Base-by-base conservation (phyloP, 768 basidiomycete species). In the Pleurotus sapidus region DNA sequence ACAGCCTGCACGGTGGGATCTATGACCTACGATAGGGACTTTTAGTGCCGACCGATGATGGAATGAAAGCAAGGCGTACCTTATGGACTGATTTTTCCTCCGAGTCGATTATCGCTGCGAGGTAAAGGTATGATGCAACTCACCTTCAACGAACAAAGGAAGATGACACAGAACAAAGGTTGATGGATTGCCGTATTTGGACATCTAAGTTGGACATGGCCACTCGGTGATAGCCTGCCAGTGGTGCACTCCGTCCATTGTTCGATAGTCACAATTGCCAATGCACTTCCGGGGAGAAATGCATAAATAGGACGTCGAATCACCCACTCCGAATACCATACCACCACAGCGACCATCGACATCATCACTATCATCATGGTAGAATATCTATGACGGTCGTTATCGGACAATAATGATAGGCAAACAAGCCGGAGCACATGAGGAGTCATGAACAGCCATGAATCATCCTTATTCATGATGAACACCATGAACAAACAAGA, bases 1-100 rank as follows among this genome's bases (percentile, higher is more conserved):
- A 54, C 51, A 42, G 51, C 51, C 40, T 54, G 20, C 37, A 54
- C 51, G n/a, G 42, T 54, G 39, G 17, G 51, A 54, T 54, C 39
- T n/a, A 53, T 53, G 51, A 53, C 38, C 40, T 53, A n/a, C 3
- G 20, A 20, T 20, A 20, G 20, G 20, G 20, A 20, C 20, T 20
- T 20, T 34, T 34, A 11, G 30, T 11, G 30, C 9, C 49, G 23
- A 27, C 5, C 34, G 49, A 14, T 9, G 34, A 7, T n/a, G 30
- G 49, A 17, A 50, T 34, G 25, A 50, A 34, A n/a, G 49, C 27
- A 34, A 3, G 27, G 30, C 30, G 30, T 34, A 34, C 30, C 30
- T 34, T 34, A 7, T 34, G 30, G 30, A 11, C 30, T 34, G 9
- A 11, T 34, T 34, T 34, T 11, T 11, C 8, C 30, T 34, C 30